Evolutionary conservation across 2,329 filamentous ascomycete species (phyloP).

Genomic region (Clarireedia monteithiana): DNA sequence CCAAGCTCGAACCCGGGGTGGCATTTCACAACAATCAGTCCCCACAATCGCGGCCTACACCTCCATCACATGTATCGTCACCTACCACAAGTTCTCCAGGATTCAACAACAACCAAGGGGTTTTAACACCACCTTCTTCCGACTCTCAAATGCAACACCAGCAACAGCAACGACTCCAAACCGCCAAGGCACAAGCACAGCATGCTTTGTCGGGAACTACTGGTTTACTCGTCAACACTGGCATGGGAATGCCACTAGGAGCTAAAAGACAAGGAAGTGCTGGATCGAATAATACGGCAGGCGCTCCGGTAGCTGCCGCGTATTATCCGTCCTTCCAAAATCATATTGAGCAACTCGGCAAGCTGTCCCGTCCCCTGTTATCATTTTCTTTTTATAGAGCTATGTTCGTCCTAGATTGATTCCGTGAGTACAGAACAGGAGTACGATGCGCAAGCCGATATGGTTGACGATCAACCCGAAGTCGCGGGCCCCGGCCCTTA

Average conservation of each 20-base stretch:
- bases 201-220: conserved; percentile 23
- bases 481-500: conserved; percentile 56
- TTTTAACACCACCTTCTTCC: conserved; percentile 52
- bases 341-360: conserved; percentile 93
- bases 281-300: conserved; percentile 32
- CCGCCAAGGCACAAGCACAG: conserved; percentile 19
- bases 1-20: conserved; percentile 56
- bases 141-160: conserved; percentile 46
- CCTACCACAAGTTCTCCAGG: conserved; percentile 56
- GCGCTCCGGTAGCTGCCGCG: conserved; percentile 35
- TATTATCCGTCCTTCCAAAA: conserved; percentile 67
- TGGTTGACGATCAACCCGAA: conserved; percentile 75
- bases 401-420: conserved; percentile 61
- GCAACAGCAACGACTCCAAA: conserved; percentile 31
- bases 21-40: conserved; percentile 33
- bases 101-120: conserved; percentile 47
- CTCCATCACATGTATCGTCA: conserved; percentile 70
- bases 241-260: conserved; percentile 20
- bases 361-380: conserved; percentile 51
- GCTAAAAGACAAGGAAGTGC: conserved; percentile 26
- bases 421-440: conserved; percentile 78
- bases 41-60: conserved; percentile 72
- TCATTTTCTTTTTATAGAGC: conserved; percentile 41
- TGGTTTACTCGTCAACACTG: conserved; percentile 20
- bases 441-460: conserved; percentile 84